Conservation (phyloP, 768 basidiomycete species). For the Bullera alba region DNA sequence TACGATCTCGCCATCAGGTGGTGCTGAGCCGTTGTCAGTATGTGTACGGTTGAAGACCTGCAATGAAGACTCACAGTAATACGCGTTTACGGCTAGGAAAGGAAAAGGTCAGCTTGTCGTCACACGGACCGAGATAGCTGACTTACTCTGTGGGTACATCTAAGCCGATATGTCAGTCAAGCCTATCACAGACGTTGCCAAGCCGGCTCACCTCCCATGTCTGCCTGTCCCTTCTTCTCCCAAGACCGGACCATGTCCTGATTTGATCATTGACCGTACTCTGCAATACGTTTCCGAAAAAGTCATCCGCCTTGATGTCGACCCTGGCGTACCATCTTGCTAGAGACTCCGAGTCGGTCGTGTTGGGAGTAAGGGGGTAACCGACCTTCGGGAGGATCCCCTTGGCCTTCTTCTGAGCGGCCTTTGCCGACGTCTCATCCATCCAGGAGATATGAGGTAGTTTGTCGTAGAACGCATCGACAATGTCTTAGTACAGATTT, state of each 20-base stretch:
- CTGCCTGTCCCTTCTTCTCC: constrained; percentile 60
- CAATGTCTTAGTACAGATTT: constrained; percentile 60
- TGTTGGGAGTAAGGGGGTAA: constrained; percentile 81
- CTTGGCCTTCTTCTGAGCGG: constrained; percentile 79
- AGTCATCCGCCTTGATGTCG: constrained; percentile 60
- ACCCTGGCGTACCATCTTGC: constrained; percentile 64
- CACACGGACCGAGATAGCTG: background rate
- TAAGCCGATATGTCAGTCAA: background rate
- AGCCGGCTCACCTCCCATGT: constrained; percentile 69
- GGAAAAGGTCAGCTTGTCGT: background rate
- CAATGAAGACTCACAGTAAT: constrained; percentile 23
- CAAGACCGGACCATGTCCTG: constrained; percentile 70
- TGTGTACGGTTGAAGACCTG: constrained; percentile 47
- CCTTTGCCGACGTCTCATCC: constrained; percentile 71
- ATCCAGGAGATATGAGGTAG: constrained; percentile 78
- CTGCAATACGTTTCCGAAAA: constrained; percentile 75
- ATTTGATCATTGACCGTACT: constrained; percentile 57
- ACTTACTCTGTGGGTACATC: constrained; percentile 37
- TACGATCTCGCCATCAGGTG: constrained; percentile 76
- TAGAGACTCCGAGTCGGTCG: constrained; percentile 61
- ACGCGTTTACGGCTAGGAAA: constrained; percentile 27
- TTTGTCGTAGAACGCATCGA: constrained; percentile 72
- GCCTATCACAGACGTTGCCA: constrained; percentile 1
- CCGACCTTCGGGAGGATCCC: constrained; percentile 86
- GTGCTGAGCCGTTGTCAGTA: constrained; percentile 78